Conservation (phyloP, 306 rosid genomes). For the Sophora flavescens region DNA sequence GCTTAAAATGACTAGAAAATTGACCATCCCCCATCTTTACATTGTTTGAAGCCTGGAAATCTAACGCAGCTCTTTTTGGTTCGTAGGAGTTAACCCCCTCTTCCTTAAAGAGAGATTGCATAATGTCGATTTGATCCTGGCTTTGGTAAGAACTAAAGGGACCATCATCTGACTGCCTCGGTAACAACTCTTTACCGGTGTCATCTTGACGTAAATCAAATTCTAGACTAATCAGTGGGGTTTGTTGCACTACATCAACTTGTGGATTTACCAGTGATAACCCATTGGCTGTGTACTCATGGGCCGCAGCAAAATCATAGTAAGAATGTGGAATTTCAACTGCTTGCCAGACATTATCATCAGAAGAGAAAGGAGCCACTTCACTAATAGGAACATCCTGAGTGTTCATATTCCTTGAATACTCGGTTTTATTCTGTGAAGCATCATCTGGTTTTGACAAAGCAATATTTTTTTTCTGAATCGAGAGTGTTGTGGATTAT, state of each 20-base stretch:
- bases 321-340: slow-evolving; percentile 69
- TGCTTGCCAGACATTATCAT: slow-evolving; percentile 68
- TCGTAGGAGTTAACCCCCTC: slow-evolving; percentile 65
- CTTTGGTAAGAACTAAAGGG: slow-evolving; percentile 69
- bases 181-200: slow-evolving; percentile 56
- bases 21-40: slow-evolving; percentile 58
- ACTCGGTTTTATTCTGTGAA: slow-evolving; percentile 44
- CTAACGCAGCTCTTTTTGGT: slow-evolving; percentile 67
- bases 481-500: too few species aligned
- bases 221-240: slow-evolving; percentile 66
- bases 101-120: slow-evolving; percentile 76
- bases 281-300: slow-evolving; percentile 57
- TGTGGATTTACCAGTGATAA: slow-evolving; percentile 62
- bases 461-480: slow-evolving; percentile 38
- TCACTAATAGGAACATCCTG: slow-evolving; percentile 53
- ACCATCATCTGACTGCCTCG: slow-evolving; percentile 56
- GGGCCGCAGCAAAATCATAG: slow-evolving; percentile 69
- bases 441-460: background rate
- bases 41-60: slow-evolving; percentile 63
- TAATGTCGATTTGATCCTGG: slow-evolving; percentile 76
- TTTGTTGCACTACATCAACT: slow-evolving; percentile 52
- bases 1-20: too few species aligned
- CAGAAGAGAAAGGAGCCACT: slow-evolving; percentile 58
- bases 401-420: slow-evolving; percentile 51
- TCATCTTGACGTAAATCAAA: slow-evolving; percentile 62